Evolutionary conservation across 768 basidiomycete genomes (phyloP).

Genomic region (Naematelia encephala): DNA sequence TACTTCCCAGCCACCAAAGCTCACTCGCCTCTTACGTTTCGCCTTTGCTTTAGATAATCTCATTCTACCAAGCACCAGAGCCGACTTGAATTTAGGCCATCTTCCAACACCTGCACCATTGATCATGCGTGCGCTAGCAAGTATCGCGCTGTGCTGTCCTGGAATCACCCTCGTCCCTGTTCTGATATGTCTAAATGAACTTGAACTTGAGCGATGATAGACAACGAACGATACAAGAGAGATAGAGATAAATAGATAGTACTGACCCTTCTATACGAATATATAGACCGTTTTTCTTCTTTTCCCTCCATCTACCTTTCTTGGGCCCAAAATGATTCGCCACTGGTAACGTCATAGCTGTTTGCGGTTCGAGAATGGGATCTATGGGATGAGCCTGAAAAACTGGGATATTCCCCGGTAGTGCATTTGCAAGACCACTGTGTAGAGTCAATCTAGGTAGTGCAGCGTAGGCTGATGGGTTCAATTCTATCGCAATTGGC

Average conservation of each 20-base stretch:
- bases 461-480: constrained; percentile 11
- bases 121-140: neutral
- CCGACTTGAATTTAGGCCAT: neutral
- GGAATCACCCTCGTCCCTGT: neutral
- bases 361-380: neutral
- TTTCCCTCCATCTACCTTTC: constrained; percentile 21
- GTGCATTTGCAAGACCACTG: constrained; percentile 22
- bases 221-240: neutral
- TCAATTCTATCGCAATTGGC: constrained; percentile 30
- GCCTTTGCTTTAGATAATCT: neutral
- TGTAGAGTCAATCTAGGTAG: constrained; percentile 29
- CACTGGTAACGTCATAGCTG: neutral
- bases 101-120: neutral
- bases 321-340: neutral
- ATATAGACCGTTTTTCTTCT: constrained; percentile 23
- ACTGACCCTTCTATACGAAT: constrained; percentile 20
- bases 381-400: neutral
- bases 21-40: constrained; percentile 11
- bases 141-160: neutral
- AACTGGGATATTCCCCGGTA: neutral
- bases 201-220: neutral
- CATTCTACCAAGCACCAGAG: neutral
- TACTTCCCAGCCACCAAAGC: constrained; percentile 26
- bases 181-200: neutral
- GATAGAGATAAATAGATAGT: neutral